phyloP scores from a whole-genome alignment of 2,329 filamentous ascomycete species.

The Ophiosphaerella herpotricha region DNA sequence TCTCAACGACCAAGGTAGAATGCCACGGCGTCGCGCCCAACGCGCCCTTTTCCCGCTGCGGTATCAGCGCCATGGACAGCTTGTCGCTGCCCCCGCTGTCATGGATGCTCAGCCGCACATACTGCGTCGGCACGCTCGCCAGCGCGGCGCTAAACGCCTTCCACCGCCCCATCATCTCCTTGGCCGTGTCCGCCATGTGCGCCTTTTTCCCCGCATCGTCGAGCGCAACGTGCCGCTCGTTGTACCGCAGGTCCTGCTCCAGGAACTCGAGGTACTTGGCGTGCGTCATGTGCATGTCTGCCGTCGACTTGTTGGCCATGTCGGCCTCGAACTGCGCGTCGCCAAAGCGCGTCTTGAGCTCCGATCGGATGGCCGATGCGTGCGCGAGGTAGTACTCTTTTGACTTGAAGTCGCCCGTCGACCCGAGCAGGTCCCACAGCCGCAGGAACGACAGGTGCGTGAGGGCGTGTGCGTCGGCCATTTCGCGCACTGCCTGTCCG shows the following conservation, averaged over 20 bases:
- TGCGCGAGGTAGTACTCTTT: constrained; percentile 26
- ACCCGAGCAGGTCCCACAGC: constrained; percentile 21
- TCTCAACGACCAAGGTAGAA: constrained; percentile 21
- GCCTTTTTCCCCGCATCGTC: constrained; percentile 20
- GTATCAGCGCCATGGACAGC: constrained; percentile 35
- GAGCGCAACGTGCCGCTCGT: constrained; percentile 19
- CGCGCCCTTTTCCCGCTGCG: constrained; percentile 22
- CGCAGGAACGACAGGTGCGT: constrained; percentile 23
- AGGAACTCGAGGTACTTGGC: constrained; percentile 35
- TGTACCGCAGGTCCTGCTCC: constrained; percentile 25
- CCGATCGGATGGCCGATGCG: constrained; percentile 29
- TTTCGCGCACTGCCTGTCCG: constrained; percentile 23
- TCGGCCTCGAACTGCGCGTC: constrained; percentile 34
- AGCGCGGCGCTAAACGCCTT: constrained; percentile 32
- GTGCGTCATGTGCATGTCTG: constrained; percentile 35
- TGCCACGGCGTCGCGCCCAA: constrained; percentile 35
- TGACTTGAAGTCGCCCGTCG: constrained; percentile 13
- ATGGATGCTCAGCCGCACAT: constrained; percentile 39
- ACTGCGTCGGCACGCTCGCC: constrained; percentile 21
- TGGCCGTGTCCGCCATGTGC: constrained; percentile 30
- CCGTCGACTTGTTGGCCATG: constrained; percentile 33
- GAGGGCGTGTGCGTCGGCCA: constrained; percentile 16
- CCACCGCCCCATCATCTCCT: constrained; percentile 38
- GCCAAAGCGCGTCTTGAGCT: constrained; percentile 27
- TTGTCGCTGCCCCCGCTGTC: constrained; percentile 37